These are phyloP conservation scores for Dendrothele bispora DNA, from an alignment of 768 basidiomycete genomes.

Conservation along the genomic window DNA sequence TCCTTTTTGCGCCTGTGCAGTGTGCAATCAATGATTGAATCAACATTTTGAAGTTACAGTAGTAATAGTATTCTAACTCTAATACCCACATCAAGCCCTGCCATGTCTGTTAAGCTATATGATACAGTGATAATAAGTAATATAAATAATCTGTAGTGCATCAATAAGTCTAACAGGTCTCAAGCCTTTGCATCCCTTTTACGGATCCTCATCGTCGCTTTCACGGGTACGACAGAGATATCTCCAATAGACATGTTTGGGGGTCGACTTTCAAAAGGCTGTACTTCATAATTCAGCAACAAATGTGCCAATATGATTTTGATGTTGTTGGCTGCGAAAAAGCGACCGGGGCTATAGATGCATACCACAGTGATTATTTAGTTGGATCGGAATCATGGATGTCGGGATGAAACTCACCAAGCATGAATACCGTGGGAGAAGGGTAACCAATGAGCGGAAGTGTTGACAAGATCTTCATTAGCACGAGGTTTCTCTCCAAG, in stretches of 20 bases:
- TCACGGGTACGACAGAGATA: conserved; percentile 11
- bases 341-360: neutral
- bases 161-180: neutral
- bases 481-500: conserved; percentile 7
- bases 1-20: too few relatives aligned
- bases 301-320: neutral
- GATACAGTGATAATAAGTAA: too few relatives aligned
- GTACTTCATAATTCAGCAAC: neutral
- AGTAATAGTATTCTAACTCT: too few relatives aligned
- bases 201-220: conserved; percentile 12
- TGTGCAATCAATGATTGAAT: too few relatives aligned
- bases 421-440: conserved; percentile 11
- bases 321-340: neutral
- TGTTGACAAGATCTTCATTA: conserved; percentile 11
- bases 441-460: conserved; percentile 9
- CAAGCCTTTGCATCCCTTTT: conserved; percentile 6
- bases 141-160: neutral
- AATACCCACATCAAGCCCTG: too few relatives aligned
- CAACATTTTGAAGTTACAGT: too few relatives aligned
- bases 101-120: too few relatives aligned
- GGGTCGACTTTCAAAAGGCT: conserved; percentile 1
- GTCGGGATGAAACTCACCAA: conserved; percentile 2
- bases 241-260: conserved; percentile 12
- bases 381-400: neutral
- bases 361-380: neutral